Percentiles rank a stretch among this genome's conserved stretches.
Conservation (phyloP, 2,329 filamentous ascomycete genomes). For the Aspergillus intermedius region DNA sequence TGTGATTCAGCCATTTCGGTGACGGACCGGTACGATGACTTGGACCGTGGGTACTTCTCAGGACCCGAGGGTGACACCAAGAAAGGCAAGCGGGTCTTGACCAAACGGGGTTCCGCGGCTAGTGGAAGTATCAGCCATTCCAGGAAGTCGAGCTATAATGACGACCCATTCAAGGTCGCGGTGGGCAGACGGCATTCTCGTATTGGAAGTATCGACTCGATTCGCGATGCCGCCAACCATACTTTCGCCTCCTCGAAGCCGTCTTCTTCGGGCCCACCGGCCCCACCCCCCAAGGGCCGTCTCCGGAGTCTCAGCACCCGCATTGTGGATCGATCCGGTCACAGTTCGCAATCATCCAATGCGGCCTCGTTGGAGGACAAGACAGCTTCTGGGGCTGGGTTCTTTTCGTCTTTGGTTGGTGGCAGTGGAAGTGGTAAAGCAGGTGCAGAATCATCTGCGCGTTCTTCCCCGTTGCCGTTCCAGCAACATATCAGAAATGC, state of each 20-base stretch:
- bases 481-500: slow-evolving; percentile 50
- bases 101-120: slow-evolving; percentile 55
- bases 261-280: slow-evolving; percentile 56
- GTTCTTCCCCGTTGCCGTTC: slow-evolving; percentile 42
- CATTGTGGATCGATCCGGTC: slow-evolving; percentile 34
- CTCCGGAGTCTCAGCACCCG: slow-evolving; percentile 59
- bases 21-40: slow-evolving; percentile 45
- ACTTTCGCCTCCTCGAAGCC: slow-evolving; percentile 58
- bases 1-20: slow-evolving; percentile 26
- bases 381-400: slow-evolving; percentile 31
- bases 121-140: slow-evolving; percentile 49
- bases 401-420: slow-evolving; percentile 40
- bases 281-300: slow-evolving; percentile 43
- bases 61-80: slow-evolving; percentile 75
- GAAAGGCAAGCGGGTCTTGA: slow-evolving; percentile 65
- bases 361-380: slow-evolving; percentile 52
- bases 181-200: slow-evolving; percentile 67
- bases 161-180: slow-evolving; percentile 64
- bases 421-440: slow-evolving; percentile 30
- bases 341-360: slow-evolving; percentile 40
- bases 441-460: slow-evolving; percentile 46
- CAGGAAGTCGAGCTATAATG: slow-evolving; percentile 67
- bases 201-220: slow-evolving; percentile 72
- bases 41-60: slow-evolving; percentile 90
- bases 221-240: slow-evolving; percentile 49